A percentile compares a stretch with the other conserved stretches of the same genome.
phyloP scores from a whole-genome alignment of 306 rosid genomes.

The Prunus fruticosa region DNA sequence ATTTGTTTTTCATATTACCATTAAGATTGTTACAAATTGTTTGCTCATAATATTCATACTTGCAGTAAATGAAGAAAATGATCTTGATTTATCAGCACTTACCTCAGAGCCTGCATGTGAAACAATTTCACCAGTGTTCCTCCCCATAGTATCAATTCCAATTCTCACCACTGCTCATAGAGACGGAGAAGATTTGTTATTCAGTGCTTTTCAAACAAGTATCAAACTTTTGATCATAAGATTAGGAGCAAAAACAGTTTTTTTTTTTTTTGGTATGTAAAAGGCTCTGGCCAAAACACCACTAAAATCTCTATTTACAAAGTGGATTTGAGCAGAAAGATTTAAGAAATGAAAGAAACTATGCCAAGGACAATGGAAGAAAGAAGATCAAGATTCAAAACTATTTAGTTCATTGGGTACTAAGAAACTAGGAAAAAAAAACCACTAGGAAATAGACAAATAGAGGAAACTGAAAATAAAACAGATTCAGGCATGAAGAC shows the following conservation, averaged over 20 bases:
- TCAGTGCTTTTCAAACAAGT: slow-evolving; percentile 2
- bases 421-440: slow-evolving; percentile 6
- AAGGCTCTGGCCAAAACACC: not conserved
- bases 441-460: not conserved
- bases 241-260: slow-evolving; percentile 6
- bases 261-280: not conserved
- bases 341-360: slow-evolving; percentile 7
- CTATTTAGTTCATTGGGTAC: not conserved
- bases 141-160: slow-evolving; percentile 47
- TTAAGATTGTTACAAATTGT: slow-evolving; percentile 3
- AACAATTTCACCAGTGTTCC: slow-evolving; percentile 50
- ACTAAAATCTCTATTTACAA: slow-evolving; percentile 2
- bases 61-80: not conserved
- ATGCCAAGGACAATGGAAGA: slow-evolving; percentile 8
- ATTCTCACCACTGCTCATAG: slow-evolving; percentile 29
- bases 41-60: not conserved
- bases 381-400: slow-evolving; percentile 1
- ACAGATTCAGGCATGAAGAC: not conserved
- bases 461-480: not conserved
- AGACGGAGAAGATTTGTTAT: slow-evolving; percentile 12
- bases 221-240: slow-evolving; percentile 14
- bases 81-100: slow-evolving; percentile 20
- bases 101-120: slow-evolving; percentile 55
- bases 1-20: slow-evolving; percentile 8
- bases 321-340: slow-evolving; percentile 8